These are phyloP conservation scores for Aspergillus ibericus DNA, from an alignment of 2,329 filamentous ascomycete genomes.

Conservation along the genomic window DNA sequence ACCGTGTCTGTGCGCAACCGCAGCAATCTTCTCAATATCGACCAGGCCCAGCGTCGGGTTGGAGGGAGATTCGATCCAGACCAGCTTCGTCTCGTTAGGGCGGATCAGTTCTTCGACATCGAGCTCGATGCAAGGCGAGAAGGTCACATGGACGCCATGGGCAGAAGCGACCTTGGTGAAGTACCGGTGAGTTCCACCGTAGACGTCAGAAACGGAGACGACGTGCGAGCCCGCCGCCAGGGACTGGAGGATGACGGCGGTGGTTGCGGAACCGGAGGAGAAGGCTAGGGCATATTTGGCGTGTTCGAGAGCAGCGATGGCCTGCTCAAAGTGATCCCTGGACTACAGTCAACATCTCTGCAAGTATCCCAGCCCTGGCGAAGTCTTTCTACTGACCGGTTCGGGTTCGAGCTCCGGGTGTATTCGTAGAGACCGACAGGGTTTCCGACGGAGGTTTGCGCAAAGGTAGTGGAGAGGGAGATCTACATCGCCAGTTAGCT, in stretches of 20 bases:
- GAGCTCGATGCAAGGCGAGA: constrained; percentile 87
- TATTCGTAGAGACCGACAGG: constrained; percentile 92
- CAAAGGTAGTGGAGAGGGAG: constrained; percentile 93
- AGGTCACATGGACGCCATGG: constrained; percentile 91
- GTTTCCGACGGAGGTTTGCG: constrained; percentile 83
- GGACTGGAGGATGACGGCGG: constrained; percentile 88
- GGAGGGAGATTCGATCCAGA: constrained; percentile 96
- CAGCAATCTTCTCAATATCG: constrained; percentile 83
- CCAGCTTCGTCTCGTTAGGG: constrained; percentile 76
- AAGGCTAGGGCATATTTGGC: constrained; percentile 92
- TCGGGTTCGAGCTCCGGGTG: constrained; percentile 89
- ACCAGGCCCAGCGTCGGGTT: constrained; percentile 93
- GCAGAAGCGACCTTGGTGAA: constrained; percentile 97
- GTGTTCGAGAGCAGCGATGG: constrained; percentile 88
- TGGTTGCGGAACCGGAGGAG: constrained; percentile 89
- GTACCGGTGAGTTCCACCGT: constrained; percentile 96
- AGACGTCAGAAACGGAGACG: constrained; percentile 94
- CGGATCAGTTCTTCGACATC: constrained; percentile 84
- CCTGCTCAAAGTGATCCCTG: constrained; percentile 86
- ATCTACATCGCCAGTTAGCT: constrained; percentile 55
- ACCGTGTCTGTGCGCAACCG: constrained; percentile 79
- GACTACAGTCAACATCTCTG: constrained; percentile 10
- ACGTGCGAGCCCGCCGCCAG: constrained; percentile 89
- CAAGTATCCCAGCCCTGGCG: background rate
- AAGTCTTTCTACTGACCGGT: constrained; percentile 53